These are phyloP conservation scores for Cocos nucifera DNA, from an alignment of 176 grass and related monocot species.

Conservation along the genomic window DNA sequence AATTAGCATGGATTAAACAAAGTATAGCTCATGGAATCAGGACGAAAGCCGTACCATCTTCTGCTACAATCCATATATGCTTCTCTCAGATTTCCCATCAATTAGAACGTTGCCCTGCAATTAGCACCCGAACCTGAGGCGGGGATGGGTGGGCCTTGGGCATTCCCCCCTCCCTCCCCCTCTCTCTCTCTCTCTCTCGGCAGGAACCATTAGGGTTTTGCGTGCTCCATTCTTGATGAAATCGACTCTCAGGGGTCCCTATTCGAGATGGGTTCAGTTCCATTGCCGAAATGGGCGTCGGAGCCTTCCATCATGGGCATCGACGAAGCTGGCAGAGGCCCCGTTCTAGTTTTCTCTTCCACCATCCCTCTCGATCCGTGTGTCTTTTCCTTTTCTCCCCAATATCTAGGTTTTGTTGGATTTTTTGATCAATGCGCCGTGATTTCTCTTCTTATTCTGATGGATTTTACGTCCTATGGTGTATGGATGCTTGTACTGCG, in stretches of 20 bases:
- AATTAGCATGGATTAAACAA: too few species aligned
- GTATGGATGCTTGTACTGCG: conserved; percentile 86
- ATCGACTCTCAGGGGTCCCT: background rate
- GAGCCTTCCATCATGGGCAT: conserved; percentile 48
- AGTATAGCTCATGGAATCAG: too few species aligned
- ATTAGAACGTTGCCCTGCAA: too few species aligned
- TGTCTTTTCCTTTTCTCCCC: background rate
- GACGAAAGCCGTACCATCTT: too few species aligned
- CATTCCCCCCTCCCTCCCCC: too few species aligned
- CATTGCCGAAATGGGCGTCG: conserved; percentile 22
- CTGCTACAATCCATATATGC: too few species aligned
- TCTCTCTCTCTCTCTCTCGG: too few species aligned
- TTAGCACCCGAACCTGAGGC: too few species aligned
- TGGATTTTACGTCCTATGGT: conserved; percentile 68
- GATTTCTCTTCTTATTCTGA: background rate
- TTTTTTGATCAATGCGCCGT: background rate
- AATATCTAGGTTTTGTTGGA: background rate
- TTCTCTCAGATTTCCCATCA: too few species aligned
- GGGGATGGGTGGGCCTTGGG: too few species aligned
- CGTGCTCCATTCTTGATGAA: too few species aligned
- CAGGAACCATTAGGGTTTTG: too few species aligned
- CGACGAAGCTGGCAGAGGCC: conserved; percentile 42
- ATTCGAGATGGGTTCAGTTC: conserved; percentile 4
- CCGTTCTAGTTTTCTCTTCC: conserved; percentile 25
- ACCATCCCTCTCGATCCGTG: background rate